phyloP scores from a whole-genome alignment of 2,329 filamentous ascomycete genomes.

The Penicillium brasilianum region DNA sequence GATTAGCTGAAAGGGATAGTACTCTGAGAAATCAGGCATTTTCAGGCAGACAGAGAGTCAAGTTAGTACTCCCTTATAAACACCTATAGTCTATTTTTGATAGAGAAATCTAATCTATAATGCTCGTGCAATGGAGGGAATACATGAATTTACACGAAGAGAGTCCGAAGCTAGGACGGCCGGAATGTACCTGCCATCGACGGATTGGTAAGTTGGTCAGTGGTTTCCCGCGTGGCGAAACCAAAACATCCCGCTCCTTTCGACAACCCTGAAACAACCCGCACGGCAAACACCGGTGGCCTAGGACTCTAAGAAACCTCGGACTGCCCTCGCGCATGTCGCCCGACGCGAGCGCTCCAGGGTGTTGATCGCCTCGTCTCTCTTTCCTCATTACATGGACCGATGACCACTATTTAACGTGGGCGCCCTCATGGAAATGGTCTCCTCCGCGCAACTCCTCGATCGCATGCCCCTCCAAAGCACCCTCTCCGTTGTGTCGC shows the following conservation, averaged over 20 bases:
- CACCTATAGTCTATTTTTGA: too few relatives aligned
- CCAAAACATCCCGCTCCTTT: background rate
- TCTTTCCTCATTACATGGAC: background rate
- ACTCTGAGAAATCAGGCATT: too few relatives aligned
- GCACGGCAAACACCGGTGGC: background rate
- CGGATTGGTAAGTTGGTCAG: too few relatives aligned
- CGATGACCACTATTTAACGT: constrained; percentile 1
- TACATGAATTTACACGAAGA: too few relatives aligned
- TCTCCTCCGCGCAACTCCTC: constrained; percentile 52
- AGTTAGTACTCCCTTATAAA: too few relatives aligned
- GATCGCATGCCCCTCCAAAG: constrained; percentile 63
- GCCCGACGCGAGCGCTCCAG: constrained; percentile 15
- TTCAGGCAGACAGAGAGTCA: too few relatives aligned
- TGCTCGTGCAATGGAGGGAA: too few relatives aligned
- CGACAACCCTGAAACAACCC: constrained; percentile 1
- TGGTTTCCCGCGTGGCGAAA: too few relatives aligned
- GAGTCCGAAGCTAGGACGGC: too few relatives aligned
- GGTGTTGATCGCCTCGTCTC: constrained; percentile 23
- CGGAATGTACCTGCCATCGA: too few relatives aligned
- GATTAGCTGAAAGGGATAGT: too few relatives aligned
- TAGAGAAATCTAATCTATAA: too few relatives aligned
- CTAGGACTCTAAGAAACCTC: background rate
- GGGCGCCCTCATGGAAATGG: constrained; percentile 35
- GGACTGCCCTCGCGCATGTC: constrained; percentile 16
- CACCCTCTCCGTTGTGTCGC: constrained; percentile 67